A percentile compares a stretch with the other conserved stretches of the same genome.
phyloP scores from a whole-genome alignment of 73 alveolate species.

The Durusdinium trenchii region DNA sequence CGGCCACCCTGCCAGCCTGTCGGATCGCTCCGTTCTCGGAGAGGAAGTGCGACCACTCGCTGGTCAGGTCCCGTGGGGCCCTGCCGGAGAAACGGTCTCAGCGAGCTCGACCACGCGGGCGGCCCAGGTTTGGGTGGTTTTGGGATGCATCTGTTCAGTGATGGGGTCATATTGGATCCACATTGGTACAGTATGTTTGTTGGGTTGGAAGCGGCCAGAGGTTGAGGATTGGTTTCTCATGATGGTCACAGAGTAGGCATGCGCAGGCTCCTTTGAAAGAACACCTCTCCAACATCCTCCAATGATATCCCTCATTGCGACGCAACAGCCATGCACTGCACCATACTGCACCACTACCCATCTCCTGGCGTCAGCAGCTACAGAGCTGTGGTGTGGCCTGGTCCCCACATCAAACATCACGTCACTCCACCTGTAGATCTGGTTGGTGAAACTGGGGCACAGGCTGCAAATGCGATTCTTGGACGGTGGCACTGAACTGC shows the following conservation, averaged over 20 bases:
- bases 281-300: too few species aligned
- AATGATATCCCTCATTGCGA: too few species aligned
- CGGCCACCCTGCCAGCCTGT: background rate
- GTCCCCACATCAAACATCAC: background rate
- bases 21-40: conserved; percentile 40
- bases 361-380: conserved; percentile 8
- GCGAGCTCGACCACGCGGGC: background rate
- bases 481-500: conserved; percentile 21
- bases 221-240: too few species aligned
- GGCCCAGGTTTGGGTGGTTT: too few species aligned
- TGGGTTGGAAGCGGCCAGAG: too few species aligned
- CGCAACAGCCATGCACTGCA: too few species aligned
- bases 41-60: conserved; percentile 25
- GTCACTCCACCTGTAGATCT: background rate
- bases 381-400: conserved; percentile 48
- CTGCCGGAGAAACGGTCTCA: background rate
- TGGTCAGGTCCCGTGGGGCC: conserved; percentile 37
- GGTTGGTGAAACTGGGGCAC: background rate
- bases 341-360: too few species aligned
- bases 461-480: conserved; percentile 4
- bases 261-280: too few species aligned
- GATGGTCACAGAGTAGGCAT: too few species aligned
- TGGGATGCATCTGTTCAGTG: too few species aligned
- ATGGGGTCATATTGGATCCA: too few species aligned
- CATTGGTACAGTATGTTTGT: too few species aligned